Base-by-base conservation (phyloP, 768 basidiomycete species). In the Lactarius psammicola region DNA sequence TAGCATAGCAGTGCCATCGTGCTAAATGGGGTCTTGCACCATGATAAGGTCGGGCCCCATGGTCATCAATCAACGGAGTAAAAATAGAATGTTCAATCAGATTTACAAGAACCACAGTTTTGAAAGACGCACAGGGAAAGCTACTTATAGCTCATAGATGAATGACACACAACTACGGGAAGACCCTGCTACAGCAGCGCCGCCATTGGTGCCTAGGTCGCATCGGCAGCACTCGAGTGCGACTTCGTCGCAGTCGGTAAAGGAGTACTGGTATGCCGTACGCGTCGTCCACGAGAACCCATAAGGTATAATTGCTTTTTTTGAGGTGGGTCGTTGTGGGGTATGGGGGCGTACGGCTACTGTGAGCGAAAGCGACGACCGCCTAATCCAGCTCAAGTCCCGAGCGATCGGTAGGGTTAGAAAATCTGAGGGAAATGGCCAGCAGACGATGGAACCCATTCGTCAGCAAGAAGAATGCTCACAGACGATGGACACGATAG, bases 141-240 rank as follows among this genome's bases (percentile, higher is more conserved):
- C 36, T 13, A n/a, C n/a, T n/a, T n/a, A 36, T 36, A 68, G 55
- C 69, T 64, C 2, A 54, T 59, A 18, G 72, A 69, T 63, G 72
- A 70, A 60, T 70, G 62, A 62, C 72, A 72, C 56, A 59, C 46
- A 20, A 53, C 66, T 40, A 33, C 70, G 40, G 70, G 17, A 40
- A 18, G 17, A 18, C 17, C 40, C 38, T 40, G 38, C 1, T 18
- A 18, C 17, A 18, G 38, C 63, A 28, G 20, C 2, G 11, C 13
- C 26, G 40, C 34, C 33, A 31, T 20, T 6, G 55, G 67, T 59
- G n/a, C 66, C 70, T 55, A 72, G 61, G 3, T 64, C 49, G 31
- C 58, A 55, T 71, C 71, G 71, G 66, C 72, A 73, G 70, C 66
- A 72, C 34, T 64, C 59, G 38, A 71, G 62, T 44, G 71, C 51